phyloP scores from a whole-genome alignment of 176 grass and related monocot species.

The Poa annua region DNA sequence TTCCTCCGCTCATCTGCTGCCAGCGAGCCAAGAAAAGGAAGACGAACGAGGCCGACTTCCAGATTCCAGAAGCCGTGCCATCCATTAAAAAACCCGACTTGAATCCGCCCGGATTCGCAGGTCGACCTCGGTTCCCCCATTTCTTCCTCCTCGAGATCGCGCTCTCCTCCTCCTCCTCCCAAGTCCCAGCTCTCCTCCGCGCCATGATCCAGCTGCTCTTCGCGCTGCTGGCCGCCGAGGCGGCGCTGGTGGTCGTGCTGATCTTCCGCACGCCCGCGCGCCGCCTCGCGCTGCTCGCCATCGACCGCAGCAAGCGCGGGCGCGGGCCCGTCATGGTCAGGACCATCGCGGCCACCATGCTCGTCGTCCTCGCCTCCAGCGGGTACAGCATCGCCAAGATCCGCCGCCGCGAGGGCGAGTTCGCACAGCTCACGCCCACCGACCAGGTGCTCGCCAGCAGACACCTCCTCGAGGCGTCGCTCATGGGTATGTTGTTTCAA shows the following conservation, averaged over 20 bases:
- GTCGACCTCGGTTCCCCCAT: neutral
- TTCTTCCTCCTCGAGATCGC: constrained; percentile 14
- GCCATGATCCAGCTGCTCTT: constrained; percentile 75
- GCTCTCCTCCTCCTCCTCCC: neutral
- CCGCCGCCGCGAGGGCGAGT: constrained; percentile 42
- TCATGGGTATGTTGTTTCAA: constrained; percentile 53
- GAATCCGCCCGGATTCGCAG: neutral
- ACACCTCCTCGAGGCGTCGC: constrained; percentile 67
- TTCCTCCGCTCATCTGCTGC: neutral
- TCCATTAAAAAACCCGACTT: neutral
- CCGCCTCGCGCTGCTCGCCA: constrained; percentile 47
- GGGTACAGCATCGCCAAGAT: constrained; percentile 70
- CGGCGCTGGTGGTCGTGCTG: constrained; percentile 50
- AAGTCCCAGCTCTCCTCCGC: neutral
- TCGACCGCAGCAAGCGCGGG: constrained; percentile 61
- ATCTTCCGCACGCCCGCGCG: constrained; percentile 64
- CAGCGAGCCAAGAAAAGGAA: neutral
- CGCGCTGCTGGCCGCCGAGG: constrained; percentile 61
- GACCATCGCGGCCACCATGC: constrained; percentile 63
- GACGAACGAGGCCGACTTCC: neutral
- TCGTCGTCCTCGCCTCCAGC: constrained; percentile 55
- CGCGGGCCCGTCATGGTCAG: constrained; percentile 58
- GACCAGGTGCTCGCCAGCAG: constrained; percentile 71
- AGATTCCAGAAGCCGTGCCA: neutral
- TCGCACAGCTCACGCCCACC: constrained; percentile 55